These are phyloP conservation scores for Flaveria linearis DNA, from an alignment of 129 eudicot species.

Conservation along the genomic window DNA sequence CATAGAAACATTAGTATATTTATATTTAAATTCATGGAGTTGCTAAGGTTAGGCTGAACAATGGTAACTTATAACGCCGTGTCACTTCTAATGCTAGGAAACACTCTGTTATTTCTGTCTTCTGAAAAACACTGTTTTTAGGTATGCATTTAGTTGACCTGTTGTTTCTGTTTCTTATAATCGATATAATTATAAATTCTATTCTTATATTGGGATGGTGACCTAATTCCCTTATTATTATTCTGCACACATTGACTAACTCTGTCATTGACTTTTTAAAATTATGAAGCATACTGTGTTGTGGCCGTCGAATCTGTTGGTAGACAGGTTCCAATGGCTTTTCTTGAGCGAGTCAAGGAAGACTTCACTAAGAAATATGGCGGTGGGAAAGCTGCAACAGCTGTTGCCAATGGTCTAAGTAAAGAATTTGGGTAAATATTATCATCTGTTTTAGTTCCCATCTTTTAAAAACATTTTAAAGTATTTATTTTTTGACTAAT, in stretches of 20 bases:
- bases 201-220: conserved; percentile 1
- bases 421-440: conserved; percentile 85
- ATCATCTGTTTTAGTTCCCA: neutral
- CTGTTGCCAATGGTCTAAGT: conserved; percentile 81
- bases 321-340: conserved; percentile 92
- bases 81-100: conserved; percentile 6
- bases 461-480: neutral
- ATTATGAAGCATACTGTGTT: conserved; percentile 89
- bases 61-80: neutral
- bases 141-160: neutral
- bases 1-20: neutral
- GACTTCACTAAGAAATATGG: conserved; percentile 92
- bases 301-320: conserved; percentile 96
- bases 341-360: conserved; percentile 83
- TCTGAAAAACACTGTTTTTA: neutral
- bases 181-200: neutral
- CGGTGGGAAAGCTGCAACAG: conserved; percentile 93
- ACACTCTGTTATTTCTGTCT: neutral
- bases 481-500: conserved; percentile 1
- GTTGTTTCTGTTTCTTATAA: neutral
- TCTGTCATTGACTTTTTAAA: conserved; percentile 4
- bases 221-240: conserved; percentile 11
- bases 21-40: neutral
- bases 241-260: conserved; percentile 31
- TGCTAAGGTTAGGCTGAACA: conserved; percentile 2